Percentiles rank a stretch among this genome's conserved stretches.
phyloP scores from a whole-genome alignment of 805 yeast genomes.

The Pichia kluyveri region DNA sequence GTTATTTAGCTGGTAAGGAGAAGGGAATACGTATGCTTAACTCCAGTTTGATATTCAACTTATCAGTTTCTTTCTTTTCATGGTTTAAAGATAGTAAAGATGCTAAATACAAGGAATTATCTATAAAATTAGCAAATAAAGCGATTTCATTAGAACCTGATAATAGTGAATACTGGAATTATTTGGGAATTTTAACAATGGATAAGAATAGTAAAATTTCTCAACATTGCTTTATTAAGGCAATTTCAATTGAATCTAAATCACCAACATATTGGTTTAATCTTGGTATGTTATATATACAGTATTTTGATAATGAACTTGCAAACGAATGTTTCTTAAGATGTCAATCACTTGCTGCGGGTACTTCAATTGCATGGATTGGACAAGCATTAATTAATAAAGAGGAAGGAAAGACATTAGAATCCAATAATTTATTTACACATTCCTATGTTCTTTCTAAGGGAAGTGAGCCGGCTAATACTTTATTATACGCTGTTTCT shows the following conservation, averaged over 20 bases:
- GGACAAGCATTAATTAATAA: conserved; percentile 67
- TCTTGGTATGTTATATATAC: conserved; percentile 67
- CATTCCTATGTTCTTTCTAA: conserved; percentile 75
- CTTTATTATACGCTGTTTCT: conserved; percentile 60
- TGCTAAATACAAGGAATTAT: conserved; percentile 31
- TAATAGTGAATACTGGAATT: conserved; percentile 70
- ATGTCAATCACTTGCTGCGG: conserved; percentile 79
- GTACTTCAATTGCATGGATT: conserved; percentile 67
- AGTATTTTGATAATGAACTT: conserved; percentile 56
- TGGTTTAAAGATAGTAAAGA: conserved; percentile 27
- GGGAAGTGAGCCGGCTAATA: conserved; percentile 62
- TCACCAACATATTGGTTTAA: conserved; percentile 72
- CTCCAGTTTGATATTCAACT: conserved; percentile 52
- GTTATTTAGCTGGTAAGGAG: conserved; percentile 12
- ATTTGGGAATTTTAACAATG: conserved; percentile 69
- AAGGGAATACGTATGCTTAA: conserved; percentile 37
- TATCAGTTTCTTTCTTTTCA: conserved; percentile 57
- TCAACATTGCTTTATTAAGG: conserved; percentile 89
- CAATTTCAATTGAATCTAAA: conserved; percentile 58
- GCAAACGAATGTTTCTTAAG: conserved; percentile 66
- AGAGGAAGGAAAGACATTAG: conserved; percentile 37
- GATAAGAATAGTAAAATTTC: conserved; percentile 59
- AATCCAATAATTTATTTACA: conserved; percentile 53
- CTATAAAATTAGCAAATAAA: conserved; percentile 51
- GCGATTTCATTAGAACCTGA: conserved; percentile 66